Percentiles rank a stretch among this genome's conserved stretches.
Conservation (phyloP, 2,329 filamentous ascomycete species). For the Gremmenia infestans region DNA sequence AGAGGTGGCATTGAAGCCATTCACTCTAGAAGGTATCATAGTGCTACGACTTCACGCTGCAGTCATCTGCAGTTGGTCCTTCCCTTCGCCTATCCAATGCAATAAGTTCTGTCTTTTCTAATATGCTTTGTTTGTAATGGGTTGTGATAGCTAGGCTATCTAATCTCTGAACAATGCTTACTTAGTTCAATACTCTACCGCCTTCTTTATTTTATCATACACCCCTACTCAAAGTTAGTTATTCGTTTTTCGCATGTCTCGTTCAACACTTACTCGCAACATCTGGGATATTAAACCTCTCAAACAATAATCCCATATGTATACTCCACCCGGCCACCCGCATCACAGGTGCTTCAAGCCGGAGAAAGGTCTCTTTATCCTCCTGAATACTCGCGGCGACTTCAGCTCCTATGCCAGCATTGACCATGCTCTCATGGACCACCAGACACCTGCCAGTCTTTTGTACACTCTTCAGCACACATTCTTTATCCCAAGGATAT, state of each 20-base stretch:
- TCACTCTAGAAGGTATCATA: too few relatives aligned
- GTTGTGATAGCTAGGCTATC: too few relatives aligned
- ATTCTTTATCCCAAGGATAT: constrained; percentile 68
- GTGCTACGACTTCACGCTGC: too few relatives aligned
- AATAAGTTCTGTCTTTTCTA: too few relatives aligned
- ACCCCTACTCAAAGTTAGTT: constrained; percentile 26
- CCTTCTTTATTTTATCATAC: constrained; percentile 32
- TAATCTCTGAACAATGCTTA: background rate
- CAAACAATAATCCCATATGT: constrained; percentile 61
- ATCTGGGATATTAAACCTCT: constrained; percentile 63
- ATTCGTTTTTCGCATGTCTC: background rate
- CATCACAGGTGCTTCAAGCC: constrained; percentile 64
- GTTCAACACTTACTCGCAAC: constrained; percentile 53
- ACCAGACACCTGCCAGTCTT: constrained; percentile 67
- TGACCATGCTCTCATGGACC: constrained; percentile 72
- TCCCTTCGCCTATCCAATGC: too few relatives aligned
- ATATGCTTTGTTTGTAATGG: too few relatives aligned
- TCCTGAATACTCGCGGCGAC: constrained; percentile 69
- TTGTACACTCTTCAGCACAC: constrained; percentile 59
- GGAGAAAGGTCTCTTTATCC: constrained; percentile 54
- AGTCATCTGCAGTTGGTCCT: too few relatives aligned
- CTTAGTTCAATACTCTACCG: constrained; percentile 25
- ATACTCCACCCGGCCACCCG: constrained; percentile 66
- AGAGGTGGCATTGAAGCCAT: too few relatives aligned
- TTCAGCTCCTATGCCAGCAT: constrained; percentile 67